phyloP scores from a whole-genome alignment of 495 filamentous ascomycete genomes.

The Podospora pseudopauciseta region DNA sequence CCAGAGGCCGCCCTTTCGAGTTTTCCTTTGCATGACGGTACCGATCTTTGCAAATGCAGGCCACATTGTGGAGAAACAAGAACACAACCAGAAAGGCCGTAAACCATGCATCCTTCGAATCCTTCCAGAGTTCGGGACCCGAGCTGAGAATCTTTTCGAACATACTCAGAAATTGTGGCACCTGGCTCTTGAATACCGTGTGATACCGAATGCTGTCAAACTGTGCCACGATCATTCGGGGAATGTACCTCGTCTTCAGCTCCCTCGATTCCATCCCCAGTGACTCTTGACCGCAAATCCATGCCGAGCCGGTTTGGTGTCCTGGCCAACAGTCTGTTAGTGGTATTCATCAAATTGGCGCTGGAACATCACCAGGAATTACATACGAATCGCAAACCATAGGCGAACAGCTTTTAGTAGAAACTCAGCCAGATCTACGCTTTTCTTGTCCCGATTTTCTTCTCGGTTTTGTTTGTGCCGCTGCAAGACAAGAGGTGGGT shows the following conservation, averaged over 20 bases:
- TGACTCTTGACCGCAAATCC: constrained; percentile 32
- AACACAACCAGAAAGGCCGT: constrained; percentile 42
- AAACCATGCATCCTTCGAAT: constrained; percentile 34
- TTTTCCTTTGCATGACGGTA: constrained; percentile 19
- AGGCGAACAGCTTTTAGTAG: constrained; percentile 34
- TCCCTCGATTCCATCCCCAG: constrained; percentile 29
- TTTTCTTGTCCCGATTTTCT: neutral
- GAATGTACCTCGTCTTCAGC: constrained; percentile 26
- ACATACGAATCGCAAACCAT: constrained; percentile 45
- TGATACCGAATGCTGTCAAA: constrained; percentile 43
- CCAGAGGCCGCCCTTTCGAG: constrained; percentile 8
- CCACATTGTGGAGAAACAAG: constrained; percentile 29
- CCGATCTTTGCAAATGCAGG: constrained; percentile 22
- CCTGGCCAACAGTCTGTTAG: constrained; percentile 9
- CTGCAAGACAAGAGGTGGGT: neutral
- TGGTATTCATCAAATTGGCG: constrained; percentile 8
- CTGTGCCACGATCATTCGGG: constrained; percentile 48
- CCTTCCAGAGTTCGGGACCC: constrained; percentile 10
- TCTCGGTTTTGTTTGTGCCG: neutral
- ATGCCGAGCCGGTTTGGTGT: constrained; percentile 36
- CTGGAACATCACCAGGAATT: neutral
- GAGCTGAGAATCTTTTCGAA: constrained; percentile 33
- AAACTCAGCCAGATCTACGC: constrained; percentile 22
- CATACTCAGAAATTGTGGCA: constrained; percentile 19
- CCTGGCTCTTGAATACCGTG: constrained; percentile 23